phyloP scores from a whole-genome alignment of 2,329 filamentous ascomycete genomes.

The Venturia pyrina region DNA sequence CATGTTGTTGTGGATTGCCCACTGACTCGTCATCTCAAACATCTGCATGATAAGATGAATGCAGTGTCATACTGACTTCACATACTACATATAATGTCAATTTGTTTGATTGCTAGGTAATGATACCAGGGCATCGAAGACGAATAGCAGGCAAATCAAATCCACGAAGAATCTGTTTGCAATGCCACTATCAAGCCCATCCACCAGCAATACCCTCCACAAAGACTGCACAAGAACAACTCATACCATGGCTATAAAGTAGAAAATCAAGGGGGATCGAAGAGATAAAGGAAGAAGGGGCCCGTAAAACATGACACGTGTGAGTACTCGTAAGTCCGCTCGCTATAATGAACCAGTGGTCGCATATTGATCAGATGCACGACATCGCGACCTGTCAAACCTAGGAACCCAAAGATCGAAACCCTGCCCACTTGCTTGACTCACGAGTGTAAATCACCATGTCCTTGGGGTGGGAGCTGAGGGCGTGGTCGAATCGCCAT shows the following conservation, averaged over 20 bases:
- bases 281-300: slow-evolving; percentile 1
- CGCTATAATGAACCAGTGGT: slow-evolving; percentile 2
- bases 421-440: neutral
- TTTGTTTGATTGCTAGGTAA: slow-evolving; percentile 3
- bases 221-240: slow-evolving; percentile 5
- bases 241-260: slow-evolving; percentile 5
- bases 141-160: neutral
- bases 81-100: neutral
- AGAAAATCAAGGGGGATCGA: neutral
- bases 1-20: too few relatives aligned
- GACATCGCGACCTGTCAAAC: neutral
- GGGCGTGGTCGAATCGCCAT: neutral
- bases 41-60: too few relatives aligned
- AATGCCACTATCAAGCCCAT: neutral
- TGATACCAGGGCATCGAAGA: neutral
- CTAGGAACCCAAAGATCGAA: neutral
- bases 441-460: neutral
- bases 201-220: neutral
- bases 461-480: neutral
- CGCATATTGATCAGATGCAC: slow-evolving; percentile 4
- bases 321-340: neutral
- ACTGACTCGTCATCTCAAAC: too few relatives aligned
- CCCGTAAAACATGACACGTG: slow-evolving; percentile 3
- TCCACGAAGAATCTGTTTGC: neutral
- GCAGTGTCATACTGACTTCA: neutral